Conservation (phyloP, 257 asterid genomes). For the Gardenia jasminoides region DNA sequence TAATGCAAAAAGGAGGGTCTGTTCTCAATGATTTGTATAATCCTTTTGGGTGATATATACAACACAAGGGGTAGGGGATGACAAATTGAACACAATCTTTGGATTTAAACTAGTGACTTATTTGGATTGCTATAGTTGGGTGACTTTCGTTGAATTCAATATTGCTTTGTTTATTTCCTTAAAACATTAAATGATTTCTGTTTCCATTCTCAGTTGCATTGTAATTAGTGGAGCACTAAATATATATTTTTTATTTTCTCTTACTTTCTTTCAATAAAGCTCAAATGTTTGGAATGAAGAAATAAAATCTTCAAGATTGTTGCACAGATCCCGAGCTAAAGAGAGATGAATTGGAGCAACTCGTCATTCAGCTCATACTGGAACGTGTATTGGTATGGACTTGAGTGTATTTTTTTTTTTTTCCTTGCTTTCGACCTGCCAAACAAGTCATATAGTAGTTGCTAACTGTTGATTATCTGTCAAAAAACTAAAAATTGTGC, state of each 20-base stretch:
- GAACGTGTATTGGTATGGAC: conserved; percentile 71
- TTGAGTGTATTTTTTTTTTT: not conserved
- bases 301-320: conserved; percentile 18
- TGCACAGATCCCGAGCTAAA: conserved; percentile 65
- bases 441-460: not conserved
- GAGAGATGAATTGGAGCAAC: conserved; percentile 78
- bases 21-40: not conserved
- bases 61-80: not conserved
- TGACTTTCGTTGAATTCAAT: not conserved
- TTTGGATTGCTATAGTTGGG: not conserved
- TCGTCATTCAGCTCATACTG: conserved; percentile 70
- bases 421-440: not conserved
- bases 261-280: not conserved
- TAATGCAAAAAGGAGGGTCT: not conserved
- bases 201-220: not conserved
- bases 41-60: not conserved
- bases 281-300: not conserved
- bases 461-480: not conserved
- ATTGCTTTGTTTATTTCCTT: not conserved
- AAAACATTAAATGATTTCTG: not conserved
- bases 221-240: not conserved
- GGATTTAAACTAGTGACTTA: not conserved
- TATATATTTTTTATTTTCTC: not conserved
- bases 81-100: not conserved
- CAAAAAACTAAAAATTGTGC: not conserved